Conservation (phyloP, 495 filamentous ascomycete species). For the Bryoglossum gracile region DNA sequence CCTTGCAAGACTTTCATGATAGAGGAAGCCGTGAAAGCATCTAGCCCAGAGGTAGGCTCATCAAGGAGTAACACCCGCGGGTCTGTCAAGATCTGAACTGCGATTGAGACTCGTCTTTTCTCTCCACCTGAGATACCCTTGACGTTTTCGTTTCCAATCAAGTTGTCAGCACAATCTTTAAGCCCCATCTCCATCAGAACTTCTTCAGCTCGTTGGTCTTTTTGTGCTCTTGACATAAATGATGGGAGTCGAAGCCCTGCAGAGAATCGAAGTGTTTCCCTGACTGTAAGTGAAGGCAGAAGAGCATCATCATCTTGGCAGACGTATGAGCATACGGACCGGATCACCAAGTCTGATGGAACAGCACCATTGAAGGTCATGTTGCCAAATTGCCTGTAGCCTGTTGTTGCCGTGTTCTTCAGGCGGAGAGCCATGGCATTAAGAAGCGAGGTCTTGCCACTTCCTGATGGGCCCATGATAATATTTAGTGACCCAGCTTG, state of each 20-base stretch:
- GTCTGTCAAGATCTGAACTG: constrained; percentile 67
- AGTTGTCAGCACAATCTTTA: constrained; percentile 68
- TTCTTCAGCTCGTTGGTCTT: constrained; percentile 58
- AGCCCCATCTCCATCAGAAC: constrained; percentile 66
- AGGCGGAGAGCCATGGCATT: constrained; percentile 61
- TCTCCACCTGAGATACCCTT: constrained; percentile 77
- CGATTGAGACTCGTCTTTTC: constrained; percentile 67
- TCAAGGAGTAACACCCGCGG: constrained; percentile 63
- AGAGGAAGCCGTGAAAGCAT: constrained; percentile 68
- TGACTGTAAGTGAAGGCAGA: constrained; percentile 63
- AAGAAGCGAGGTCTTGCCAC: constrained; percentile 64
- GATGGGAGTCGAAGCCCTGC: constrained; percentile 59
- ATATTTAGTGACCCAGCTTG: constrained; percentile 58
- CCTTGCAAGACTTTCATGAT: constrained; percentile 63
- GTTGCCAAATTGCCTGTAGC: constrained; percentile 47
- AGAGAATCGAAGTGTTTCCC: constrained; percentile 63
- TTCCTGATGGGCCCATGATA: constrained; percentile 72
- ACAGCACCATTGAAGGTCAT: constrained; percentile 61
- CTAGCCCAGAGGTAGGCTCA: constrained; percentile 68
- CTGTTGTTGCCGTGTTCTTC: constrained; percentile 44
- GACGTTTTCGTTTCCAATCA: constrained; percentile 60
- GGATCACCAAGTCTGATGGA: constrained; percentile 55
- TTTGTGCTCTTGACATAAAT: constrained; percentile 59
- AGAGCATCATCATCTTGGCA: constrained; percentile 71
- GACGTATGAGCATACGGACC: constrained; percentile 65